These are phyloP conservation scores for Penicillium pulvis DNA, from an alignment of 495 filamentous ascomycete species.

Conservation along the genomic window DNA sequence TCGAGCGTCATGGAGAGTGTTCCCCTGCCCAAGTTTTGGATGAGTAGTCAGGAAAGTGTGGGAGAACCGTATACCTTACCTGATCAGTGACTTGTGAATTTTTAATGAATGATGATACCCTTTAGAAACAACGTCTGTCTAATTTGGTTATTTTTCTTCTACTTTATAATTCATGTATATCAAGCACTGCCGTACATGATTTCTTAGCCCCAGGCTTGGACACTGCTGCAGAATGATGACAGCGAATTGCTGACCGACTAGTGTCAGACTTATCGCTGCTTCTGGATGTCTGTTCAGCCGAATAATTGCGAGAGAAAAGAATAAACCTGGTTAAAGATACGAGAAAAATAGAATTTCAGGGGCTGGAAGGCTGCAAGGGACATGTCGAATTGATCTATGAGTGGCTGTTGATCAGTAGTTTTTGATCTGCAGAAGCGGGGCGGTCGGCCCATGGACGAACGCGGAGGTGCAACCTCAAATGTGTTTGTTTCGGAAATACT, in stretches of 20 bases:
- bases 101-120: constrained; percentile 19
- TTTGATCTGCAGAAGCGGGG: constrained; percentile 25
- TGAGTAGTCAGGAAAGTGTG: constrained; percentile 48
- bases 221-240: background rate
- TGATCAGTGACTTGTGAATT: constrained; percentile 17
- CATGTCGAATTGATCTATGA: background rate
- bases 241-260: background rate
- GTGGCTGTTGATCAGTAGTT: constrained; percentile 2
- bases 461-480: constrained; percentile 27
- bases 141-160: too few relatives aligned
- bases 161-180: background rate
- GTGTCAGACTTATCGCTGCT: background rate
- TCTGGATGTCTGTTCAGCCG: too few relatives aligned
- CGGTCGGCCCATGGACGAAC: constrained; percentile 33
- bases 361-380: background rate
- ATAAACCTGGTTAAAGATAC: background rate
- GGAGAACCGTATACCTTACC: constrained; percentile 44
- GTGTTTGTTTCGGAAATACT: constrained; percentile 15
- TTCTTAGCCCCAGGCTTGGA: too few relatives aligned
- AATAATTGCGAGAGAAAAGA: background rate
- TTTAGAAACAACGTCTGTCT: background rate
- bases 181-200: background rate
- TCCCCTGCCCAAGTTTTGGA: constrained; percentile 42
- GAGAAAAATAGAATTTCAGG: background rate
- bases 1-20: constrained; percentile 53